Evolutionary conservation across 129 eudicot genomes (phyloP), one percentile per base, ranked within the genome.

Genomic region (Flaveria linearis): DNA sequence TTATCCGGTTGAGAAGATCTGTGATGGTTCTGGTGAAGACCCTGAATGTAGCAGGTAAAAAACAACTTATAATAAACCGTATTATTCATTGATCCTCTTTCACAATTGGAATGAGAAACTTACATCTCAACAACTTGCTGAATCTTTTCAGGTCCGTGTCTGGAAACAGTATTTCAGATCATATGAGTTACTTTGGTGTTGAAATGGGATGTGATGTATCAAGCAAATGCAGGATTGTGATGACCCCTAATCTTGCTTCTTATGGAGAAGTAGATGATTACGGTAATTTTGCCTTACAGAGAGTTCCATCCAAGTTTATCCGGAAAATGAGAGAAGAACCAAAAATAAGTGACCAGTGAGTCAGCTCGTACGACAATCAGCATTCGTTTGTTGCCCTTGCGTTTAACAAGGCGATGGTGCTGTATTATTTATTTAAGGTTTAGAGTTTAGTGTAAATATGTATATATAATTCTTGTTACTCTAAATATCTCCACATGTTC

Each of bases 11-110:
- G 99, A 94, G 79, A 88, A 87, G 81, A 75, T 87, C 26, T 94
- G 99, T 68, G 97, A 94, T 83, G 92, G 77, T 65, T 89, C 99
- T 16, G 99, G 99, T 42, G 99, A 94, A 86, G 97, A 91, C 77
- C 96, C 99, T 25, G 70, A 83, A 64, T 94, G 99, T 83, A 94
- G 99, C 90, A 89, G 97, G 99, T 87, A 85, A 25, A 14, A 62
- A 28, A 60, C 63, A n/a, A 22, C 46, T 50, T 28, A 28, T 41
- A 45, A 43, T 47, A 26, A 47, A 28, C 57, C 25, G 4, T 23
- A 30, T 39, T 26, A 10, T 33, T 30, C 10, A 46, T 26, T 65
- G 14, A 14, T 50, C 39, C 67, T 20, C 25, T 76, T 66, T 47
- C 20, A 17, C 53, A 42, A 18, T 43, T 20, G 45, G 18, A 60